Evolutionary conservation across 805 yeast species (phyloP), one percentile per base, ranked within the genome.

Genomic region (Pichia sporocuriosa): DNA sequence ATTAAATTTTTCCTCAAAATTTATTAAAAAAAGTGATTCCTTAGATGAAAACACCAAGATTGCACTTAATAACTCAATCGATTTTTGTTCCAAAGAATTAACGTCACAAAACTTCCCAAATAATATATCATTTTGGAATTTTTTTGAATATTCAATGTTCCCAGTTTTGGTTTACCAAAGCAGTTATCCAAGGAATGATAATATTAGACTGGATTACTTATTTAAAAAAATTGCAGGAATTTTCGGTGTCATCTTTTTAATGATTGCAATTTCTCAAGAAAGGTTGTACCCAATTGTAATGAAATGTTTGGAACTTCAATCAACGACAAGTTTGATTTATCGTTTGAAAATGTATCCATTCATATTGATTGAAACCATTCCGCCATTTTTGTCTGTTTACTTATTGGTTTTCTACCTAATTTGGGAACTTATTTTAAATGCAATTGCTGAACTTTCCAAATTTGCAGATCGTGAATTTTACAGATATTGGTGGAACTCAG

Each of bases 401-500:
- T 54, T 93, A 39, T 65, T 93, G 43, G 80, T 77, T 0, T 93
- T 89, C 63, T 89, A 84, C 58, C 67, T 93, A 47, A 93, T 94
- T 47, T 94, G 98, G 98, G 97, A 93, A 55, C 81, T 90, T 6
- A 90, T 90, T 38, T 67, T 89, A 52, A 90, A 89, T 56, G 82
- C 84, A 20, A 74, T 94, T 52, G 97, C 96, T 0, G 98, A 93
- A 59, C 66, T 90, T 29, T 81, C 95, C 13, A 57, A 72, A 39
- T 94, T 81, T 63, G 96, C 86, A 4, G 97, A 93, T 59, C 75
- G 98, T 38, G 84, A 84, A 50, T 93, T 93, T 61, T 93, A 94
- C 57, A 90, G 95, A 3, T 84, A 87, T 33, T 94, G 98, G 98
- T 93, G 99, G 98, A 86, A 89, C 53, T 84, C 94, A 47, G 77